phyloP scores from a whole-genome alignment of 176 grass and related monocot genomes.

The Oryza glaberrima region DNA sequence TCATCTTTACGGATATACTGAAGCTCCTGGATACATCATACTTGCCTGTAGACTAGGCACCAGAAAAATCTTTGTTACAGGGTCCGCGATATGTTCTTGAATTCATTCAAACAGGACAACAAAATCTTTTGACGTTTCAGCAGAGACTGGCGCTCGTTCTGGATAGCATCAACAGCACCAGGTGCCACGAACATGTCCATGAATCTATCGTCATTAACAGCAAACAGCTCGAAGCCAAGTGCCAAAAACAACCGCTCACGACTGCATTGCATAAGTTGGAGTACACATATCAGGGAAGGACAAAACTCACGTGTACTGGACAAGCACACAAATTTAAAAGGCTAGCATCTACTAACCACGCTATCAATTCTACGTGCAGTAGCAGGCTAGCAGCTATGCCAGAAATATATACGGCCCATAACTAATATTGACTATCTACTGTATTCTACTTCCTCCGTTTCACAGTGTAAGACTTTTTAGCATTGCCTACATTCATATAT shows the following conservation, averaged over 20 bases:
- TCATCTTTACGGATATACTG: conserved; percentile 15
- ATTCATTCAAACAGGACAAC: conserved; percentile 82
- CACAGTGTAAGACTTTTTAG: too few relatives aligned
- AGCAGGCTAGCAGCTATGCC: conserved; percentile 3
- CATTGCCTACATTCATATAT: too few relatives aligned
- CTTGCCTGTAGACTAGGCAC: conserved; percentile 1
- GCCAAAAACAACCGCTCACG: conserved; percentile 84
- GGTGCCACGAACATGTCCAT: conserved; percentile 97
- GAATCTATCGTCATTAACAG: conserved; percentile 88
- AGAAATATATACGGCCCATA: conserved; percentile 6
- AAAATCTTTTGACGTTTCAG: conserved; percentile 93
- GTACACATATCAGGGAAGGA: conserved; percentile 32
- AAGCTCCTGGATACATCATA: conserved; percentile 39
- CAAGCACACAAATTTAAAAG: conserved; percentile 20
- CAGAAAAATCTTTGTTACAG: conserved; percentile 45
- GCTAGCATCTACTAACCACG: conserved; percentile 5
- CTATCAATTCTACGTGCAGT: not conserved
- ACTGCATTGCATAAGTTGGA: conserved; percentile 54
- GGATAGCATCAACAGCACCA: conserved; percentile 68
- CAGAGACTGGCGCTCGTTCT: conserved; percentile 75
- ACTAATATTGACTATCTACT: not conserved
- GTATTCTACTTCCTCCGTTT: not conserved
- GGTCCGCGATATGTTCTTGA: conserved; percentile 81
- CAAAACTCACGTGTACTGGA: conserved; percentile 1
- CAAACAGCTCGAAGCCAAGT: conserved; percentile 84